phyloP scores from a whole-genome alignment of 768 basidiomycete species.

The Butyriboletus loyo region DNA sequence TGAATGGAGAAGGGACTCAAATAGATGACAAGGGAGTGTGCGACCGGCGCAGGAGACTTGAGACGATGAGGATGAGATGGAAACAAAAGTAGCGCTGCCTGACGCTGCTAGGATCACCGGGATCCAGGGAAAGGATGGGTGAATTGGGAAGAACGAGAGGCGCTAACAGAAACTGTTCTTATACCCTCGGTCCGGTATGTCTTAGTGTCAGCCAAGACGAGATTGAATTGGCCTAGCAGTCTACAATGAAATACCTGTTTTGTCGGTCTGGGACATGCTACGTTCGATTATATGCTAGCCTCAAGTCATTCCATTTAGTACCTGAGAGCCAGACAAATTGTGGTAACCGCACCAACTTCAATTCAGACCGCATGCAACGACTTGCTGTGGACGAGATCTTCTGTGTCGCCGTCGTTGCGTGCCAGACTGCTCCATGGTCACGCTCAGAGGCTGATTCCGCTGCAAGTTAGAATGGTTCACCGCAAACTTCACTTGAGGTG shows the following conservation, averaged over 20 bases:
- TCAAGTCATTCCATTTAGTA: background rate
- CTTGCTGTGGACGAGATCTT: background rate
- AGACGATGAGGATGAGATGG: constrained; percentile 14
- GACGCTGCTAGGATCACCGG: constrained; percentile 46
- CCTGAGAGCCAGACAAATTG: background rate
- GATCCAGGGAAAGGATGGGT: constrained; percentile 42
- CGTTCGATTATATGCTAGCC: no score
- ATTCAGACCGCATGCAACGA: background rate
- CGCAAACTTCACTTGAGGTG: background rate
- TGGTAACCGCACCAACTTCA: background rate
- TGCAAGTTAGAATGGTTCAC: background rate
- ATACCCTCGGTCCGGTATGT: constrained; percentile 18
- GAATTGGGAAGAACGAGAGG: constrained; percentile 33
- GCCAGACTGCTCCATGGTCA: background rate
- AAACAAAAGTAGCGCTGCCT: constrained; percentile 13
- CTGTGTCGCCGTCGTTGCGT: background rate
- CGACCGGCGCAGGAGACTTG: constrained; percentile 24
- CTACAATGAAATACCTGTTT: constrained; percentile 3
- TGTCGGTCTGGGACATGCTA: background rate
- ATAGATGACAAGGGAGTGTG: constrained; percentile 16
- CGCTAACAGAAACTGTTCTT: constrained; percentile 13
- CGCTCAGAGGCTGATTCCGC: background rate
- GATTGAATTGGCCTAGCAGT: constrained; percentile 9
- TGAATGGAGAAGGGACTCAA: constrained; percentile 6
- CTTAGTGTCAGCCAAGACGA: constrained; percentile 19